A percentile compares a stretch with the other conserved stretches of the same genome.
phyloP scores from a whole-genome alignment of 2,329 filamentous ascomycete genomes.

The Aureobasidium sp. region DNA sequence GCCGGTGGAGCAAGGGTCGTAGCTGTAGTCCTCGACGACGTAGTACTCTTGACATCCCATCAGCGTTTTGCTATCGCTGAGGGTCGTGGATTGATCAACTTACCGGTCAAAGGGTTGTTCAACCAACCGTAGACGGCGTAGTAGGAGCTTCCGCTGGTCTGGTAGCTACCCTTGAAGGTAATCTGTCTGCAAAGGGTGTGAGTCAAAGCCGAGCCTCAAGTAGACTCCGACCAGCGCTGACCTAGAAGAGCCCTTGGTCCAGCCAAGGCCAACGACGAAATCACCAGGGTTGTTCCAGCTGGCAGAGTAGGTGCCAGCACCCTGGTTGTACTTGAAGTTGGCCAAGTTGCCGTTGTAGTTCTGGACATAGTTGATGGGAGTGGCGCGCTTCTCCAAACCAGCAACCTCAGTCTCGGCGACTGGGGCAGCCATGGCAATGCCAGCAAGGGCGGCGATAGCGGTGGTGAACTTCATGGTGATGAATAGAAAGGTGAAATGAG shows the following conservation, averaged over 20 bases:
- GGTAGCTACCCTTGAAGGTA: constrained; percentile 41
- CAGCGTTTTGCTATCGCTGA: not conserved
- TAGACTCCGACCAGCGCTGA: too few species aligned
- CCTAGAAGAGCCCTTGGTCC: constrained; percentile 9
- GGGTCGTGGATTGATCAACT: not conserved
- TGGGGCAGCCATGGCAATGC: constrained; percentile 13
- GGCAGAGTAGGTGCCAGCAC: constrained; percentile 16
- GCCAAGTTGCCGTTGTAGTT: constrained; percentile 13
- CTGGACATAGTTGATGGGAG: constrained; percentile 13
- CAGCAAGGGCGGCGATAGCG: constrained; percentile 7
- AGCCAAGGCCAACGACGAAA: constrained; percentile 19
- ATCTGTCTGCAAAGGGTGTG: constrained; percentile 22
- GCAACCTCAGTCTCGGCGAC: constrained; percentile 4
- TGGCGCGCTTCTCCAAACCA: constrained; percentile 1
- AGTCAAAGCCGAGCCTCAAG: too few species aligned
- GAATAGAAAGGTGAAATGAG: not conserved
- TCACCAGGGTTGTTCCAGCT: constrained; percentile 17
- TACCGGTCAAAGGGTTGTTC: constrained; percentile 34
- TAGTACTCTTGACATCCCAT: constrained; percentile 42
- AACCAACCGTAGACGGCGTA: constrained; percentile 52
- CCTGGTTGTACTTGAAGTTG: constrained; percentile 15
- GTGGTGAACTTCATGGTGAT: constrained; percentile 14
- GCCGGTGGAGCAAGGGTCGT: constrained; percentile 33
- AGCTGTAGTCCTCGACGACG: constrained; percentile 45
- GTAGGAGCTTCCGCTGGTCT: constrained; percentile 42